Base-by-base conservation (phyloP, 805 yeast genomes). In the Cyberlindnera xishuangbannaensis region DNA sequence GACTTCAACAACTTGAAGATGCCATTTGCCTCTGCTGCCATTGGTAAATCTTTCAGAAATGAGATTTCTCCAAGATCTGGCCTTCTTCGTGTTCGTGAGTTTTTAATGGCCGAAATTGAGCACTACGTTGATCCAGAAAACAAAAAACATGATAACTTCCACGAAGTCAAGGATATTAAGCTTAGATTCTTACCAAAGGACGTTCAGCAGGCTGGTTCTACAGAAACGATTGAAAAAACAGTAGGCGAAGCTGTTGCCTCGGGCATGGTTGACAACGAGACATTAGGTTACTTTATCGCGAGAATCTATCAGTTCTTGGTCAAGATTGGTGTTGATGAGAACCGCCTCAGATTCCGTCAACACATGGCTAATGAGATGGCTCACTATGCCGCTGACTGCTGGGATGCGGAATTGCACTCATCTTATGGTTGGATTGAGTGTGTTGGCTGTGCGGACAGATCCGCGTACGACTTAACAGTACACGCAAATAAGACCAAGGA, bases 361-460 rank as follows among this genome's bases (percentile, higher is more conserved):
- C 99, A 92, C 66, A 80, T 92, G 95, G 72, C 80, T 50, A 92
- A 92, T 60, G 99, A 92, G 69, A 92, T 92, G 99, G 99, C 99
- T 14, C 99, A 92, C 63, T 92, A 92, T 62, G 98, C 98, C 40
- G 79, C 95, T 48, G 99, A 92, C 67, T 92, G 99, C 71, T 92
- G 99, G 99, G 99, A 92, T 67, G 97, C 95, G 46, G 99, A 92
- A 69, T 71, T 92, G 53, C 79, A 83, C 51, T 80, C 96, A 27
- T 85, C 96, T 21, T 92, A 86, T 53, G 99, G 99, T 52, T 92
- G 99, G 99, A 84, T 92, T 52, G 99, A 92, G 69, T 94, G 98
- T 78, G 97, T 92, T 59, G 99, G 99, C 49, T 92, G 97, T 69
- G 99, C 99, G 46, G 99, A 92, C 67, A 79, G 99, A 70, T 84